Evolutionary conservation across 2,329 filamentous ascomycete genomes (phyloP).

Genomic region (Plectosphaerella sp.): DNA sequence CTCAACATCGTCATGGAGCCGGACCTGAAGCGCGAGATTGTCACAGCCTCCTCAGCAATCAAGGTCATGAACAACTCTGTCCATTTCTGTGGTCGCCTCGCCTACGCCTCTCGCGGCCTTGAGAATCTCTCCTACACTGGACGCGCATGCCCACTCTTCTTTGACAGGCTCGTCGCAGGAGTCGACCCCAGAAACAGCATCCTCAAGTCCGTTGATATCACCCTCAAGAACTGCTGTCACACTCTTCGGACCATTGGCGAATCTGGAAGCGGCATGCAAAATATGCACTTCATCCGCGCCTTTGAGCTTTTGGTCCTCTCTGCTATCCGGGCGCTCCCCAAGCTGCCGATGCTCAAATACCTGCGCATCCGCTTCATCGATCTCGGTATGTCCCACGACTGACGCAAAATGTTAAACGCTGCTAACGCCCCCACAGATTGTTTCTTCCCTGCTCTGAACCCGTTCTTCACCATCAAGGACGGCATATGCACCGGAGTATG

Average conservation of each 20-base stretch:
- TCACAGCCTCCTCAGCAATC: conserved; percentile 55
- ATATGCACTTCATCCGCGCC: conserved; percentile 65
- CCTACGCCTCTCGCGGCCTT: conserved; percentile 53
- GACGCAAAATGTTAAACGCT: conserved; percentile 7
- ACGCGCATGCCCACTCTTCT: conserved; percentile 65
- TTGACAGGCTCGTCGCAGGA: conserved; percentile 50
- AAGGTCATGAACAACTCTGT: conserved; percentile 50
- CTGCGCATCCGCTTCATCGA: conserved; percentile 72
- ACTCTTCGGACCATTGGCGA: conserved; percentile 52
- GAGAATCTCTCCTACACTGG: conserved; percentile 71
- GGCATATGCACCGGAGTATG: conserved; percentile 65
- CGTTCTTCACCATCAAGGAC: conserved; percentile 62
- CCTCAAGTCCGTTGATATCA: conserved; percentile 65
- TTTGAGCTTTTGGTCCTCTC: conserved; percentile 66
- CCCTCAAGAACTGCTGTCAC: conserved; percentile 71
- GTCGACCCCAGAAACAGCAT: conserved; percentile 42
- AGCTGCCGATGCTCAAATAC: conserved; percentile 55
- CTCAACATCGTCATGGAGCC: conserved; percentile 67
- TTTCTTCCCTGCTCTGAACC: conserved; percentile 65
- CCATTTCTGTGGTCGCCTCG: conserved; percentile 64
- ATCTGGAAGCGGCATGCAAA: conserved; percentile 64
- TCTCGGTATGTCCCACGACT: conserved; percentile 43
- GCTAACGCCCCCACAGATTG: conserved; percentile 46
- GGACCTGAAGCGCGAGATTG: conserved; percentile 62
- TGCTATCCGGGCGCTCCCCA: conserved; percentile 55